Conservation (phyloP, 78 protist genomes). For the Acrasis kona region DNA sequence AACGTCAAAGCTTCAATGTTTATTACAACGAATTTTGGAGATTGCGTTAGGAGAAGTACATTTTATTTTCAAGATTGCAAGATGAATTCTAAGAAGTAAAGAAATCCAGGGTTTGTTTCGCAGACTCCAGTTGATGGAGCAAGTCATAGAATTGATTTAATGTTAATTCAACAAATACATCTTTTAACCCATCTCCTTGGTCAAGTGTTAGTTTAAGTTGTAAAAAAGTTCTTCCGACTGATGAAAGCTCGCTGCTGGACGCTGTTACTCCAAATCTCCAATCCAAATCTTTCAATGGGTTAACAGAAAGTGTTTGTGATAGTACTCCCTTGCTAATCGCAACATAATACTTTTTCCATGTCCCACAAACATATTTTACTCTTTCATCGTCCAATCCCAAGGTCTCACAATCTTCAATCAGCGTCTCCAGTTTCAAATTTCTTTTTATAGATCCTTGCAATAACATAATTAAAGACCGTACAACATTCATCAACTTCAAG, state of each 20-base stretch:
- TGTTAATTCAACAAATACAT: not conserved
- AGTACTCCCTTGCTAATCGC: not conserved
- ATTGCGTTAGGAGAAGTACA: too few relatives aligned
- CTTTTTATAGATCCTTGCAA: too few relatives aligned
- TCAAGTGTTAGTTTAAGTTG: not conserved
- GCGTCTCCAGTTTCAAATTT: too few relatives aligned
- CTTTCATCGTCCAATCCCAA: too few relatives aligned
- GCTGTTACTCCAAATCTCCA: conserved; percentile 1
- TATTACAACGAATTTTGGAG: too few relatives aligned
- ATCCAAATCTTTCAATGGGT: not conserved
- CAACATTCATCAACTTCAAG: too few relatives aligned
- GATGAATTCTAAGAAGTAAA: not conserved
- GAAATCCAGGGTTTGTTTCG: not conserved
- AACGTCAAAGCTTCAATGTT: too few relatives aligned
- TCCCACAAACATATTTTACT: not conserved
- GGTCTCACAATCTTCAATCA: too few relatives aligned
- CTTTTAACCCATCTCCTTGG: not conserved
- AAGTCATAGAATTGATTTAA: not conserved
- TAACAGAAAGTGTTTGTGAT: not conserved
- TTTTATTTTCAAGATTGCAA: too few relatives aligned
- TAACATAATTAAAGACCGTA: too few relatives aligned
- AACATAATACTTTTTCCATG: not conserved
- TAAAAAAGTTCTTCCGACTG: not conserved
- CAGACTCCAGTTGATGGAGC: not conserved
- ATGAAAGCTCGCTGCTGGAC: not conserved